phyloP scores from a whole-genome alignment of 441 rosid species.

The Syzygium malaccense region DNA sequence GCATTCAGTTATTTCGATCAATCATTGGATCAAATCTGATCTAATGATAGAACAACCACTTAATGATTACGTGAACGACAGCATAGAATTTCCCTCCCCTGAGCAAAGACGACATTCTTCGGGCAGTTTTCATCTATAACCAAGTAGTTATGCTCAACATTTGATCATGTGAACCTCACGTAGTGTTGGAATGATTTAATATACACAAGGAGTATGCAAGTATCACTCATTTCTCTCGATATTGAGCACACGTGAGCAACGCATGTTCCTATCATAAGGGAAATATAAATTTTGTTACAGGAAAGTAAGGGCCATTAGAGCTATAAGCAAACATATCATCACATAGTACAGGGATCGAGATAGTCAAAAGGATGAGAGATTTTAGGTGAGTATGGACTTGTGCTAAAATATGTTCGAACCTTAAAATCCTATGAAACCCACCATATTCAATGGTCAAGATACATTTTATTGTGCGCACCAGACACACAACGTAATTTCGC shows the following conservation, averaged over 20 bases:
- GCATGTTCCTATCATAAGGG: neutral
- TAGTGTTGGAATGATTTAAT: too few species aligned
- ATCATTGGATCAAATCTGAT: neutral
- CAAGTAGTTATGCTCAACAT: neutral
- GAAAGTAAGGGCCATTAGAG: neutral
- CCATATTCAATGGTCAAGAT: neutral
- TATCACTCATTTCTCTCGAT: accelerated
- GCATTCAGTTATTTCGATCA: neutral
- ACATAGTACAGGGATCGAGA: neutral
- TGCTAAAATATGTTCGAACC: neutral
- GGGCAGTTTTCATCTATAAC: neutral
- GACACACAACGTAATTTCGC: neutral
- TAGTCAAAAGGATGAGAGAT: neutral
- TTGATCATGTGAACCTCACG: neutral
- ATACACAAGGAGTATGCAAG: neutral
- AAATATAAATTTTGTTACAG: neutral
- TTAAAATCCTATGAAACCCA: neutral
- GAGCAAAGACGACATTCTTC: neutral
- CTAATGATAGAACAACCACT: neutral
- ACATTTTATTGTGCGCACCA: neutral
- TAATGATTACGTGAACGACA: neutral
- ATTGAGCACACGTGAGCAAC: neutral
- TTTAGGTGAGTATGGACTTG: neutral
- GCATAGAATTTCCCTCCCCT: neutral
- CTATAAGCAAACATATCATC: neutral